Conservation (phyloP, 805 yeast genomes). For the Priceomyces fermenticarens region DNA sequence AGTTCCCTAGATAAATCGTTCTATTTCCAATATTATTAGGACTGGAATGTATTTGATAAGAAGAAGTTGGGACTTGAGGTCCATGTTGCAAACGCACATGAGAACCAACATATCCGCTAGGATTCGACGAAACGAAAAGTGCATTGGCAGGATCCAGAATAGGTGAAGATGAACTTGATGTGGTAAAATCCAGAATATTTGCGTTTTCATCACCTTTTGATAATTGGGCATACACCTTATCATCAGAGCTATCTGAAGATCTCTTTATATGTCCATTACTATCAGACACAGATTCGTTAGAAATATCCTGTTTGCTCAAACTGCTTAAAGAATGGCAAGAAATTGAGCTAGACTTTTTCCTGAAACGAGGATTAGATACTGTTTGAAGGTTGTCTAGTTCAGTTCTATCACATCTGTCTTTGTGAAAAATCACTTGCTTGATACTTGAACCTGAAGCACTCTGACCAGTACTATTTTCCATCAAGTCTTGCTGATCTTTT, state of each 20-base stretch:
- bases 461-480: constrained; percentile 12
- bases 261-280: constrained; percentile 4
- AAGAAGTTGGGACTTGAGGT: constrained; percentile 4
- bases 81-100: constrained; percentile 4
- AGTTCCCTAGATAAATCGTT: constrained; percentile 65
- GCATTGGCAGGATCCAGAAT: constrained; percentile 7
- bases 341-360: constrained; percentile 1
- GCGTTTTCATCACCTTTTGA: not conserved
- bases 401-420: constrained; percentile 39
- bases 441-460: constrained; percentile 12
- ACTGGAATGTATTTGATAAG: constrained; percentile 21
- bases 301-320: constrained; percentile 1
- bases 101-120: constrained; percentile 2
- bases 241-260: not conserved
- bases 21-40: constrained; percentile 49
- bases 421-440: constrained; percentile 21
- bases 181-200: constrained; percentile 1
- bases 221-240: not conserved
- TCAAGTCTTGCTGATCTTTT: constrained; percentile 14
- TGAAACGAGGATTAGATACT: constrained; percentile 3
- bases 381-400: constrained; percentile 7
- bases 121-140: constrained; percentile 4
- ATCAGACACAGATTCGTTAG: constrained; percentile 4
- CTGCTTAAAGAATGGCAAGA: not conserved
- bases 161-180: constrained; percentile 6